These are phyloP conservation scores for Phytophthora rubi DNA, from an alignment of 352 stramenopile genomes.

Conservation along the genomic window DNA sequence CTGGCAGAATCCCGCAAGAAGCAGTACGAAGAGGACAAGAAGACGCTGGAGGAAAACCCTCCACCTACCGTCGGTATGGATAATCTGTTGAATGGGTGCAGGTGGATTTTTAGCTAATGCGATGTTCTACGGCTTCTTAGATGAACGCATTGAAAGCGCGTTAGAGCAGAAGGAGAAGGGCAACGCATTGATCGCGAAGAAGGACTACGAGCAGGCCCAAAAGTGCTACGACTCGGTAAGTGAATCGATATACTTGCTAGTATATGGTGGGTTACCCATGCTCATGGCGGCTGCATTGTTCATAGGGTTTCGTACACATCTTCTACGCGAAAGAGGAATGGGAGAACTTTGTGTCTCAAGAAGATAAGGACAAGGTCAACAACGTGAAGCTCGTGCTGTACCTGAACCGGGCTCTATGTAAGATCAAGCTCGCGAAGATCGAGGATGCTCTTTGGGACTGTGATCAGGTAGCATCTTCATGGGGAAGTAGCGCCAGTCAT, in stretches of 20 bases:
- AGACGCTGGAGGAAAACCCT: slow-evolving; percentile 86
- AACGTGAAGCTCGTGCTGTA: slow-evolving; percentile 84
- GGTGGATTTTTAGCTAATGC: slow-evolving; percentile 7
- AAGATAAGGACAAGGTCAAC: slow-evolving; percentile 85
- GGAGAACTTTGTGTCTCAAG: slow-evolving; percentile 74
- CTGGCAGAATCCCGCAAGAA: slow-evolving; percentile 84
- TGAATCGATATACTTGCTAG: too few species aligned
- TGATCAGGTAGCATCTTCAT: slow-evolving; percentile 58
- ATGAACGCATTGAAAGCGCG: slow-evolving; percentile 71
- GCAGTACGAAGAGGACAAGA: slow-evolving; percentile 83
- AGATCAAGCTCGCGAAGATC: slow-evolving; percentile 87
- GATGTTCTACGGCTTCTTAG: slow-evolving; percentile 31
- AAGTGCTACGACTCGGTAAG: slow-evolving; percentile 87
- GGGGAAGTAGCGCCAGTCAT: background rate
- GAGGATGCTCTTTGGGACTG: slow-evolving; percentile 87
- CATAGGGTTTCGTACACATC: slow-evolving; percentile 84
- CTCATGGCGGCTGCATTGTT: slow-evolving; percentile 10
- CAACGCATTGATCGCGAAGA: slow-evolving; percentile 65
- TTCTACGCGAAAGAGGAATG: slow-evolving; percentile 90
- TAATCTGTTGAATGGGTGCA: background rate
- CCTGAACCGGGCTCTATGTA: slow-evolving; percentile 83
- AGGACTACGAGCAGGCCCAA: slow-evolving; percentile 81
- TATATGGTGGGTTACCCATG: background rate
- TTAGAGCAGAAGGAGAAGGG: slow-evolving; percentile 85
- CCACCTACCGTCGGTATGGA: slow-evolving; percentile 74